Percentiles rank a stretch among this genome's conserved stretches.
These are phyloP conservation scores for Nepenthes alata DNA, from an alignment of 179 eudicot genomes.

Conservation along the genomic window DNA sequence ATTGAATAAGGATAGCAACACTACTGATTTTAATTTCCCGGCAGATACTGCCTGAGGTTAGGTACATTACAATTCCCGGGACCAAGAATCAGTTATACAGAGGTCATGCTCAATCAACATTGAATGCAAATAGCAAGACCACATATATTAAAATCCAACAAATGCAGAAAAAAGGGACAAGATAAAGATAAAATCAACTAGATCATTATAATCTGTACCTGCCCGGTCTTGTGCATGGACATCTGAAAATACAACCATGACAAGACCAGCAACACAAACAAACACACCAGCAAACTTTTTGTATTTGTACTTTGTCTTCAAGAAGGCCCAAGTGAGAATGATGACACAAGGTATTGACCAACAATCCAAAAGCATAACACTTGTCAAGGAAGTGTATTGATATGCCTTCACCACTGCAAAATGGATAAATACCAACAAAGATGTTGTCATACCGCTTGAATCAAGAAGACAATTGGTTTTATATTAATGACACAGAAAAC, in stretches of 20 bases:
- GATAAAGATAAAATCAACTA: background rate
- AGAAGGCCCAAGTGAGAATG: conserved; percentile 61
- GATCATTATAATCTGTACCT: conserved; percentile 20
- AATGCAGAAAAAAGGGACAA: conserved; percentile 3
- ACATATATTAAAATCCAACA: background rate
- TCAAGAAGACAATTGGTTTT: background rate
- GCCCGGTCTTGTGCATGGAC: conserved; percentile 55
- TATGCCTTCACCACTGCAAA: conserved; percentile 77
- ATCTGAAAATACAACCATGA: conserved; percentile 60
- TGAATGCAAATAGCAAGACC: background rate
- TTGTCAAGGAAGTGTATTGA: conserved; percentile 71
- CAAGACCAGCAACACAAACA: conserved; percentile 63
- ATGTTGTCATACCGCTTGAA: background rate
- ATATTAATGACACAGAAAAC: background rate
- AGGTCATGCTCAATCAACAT: background rate
- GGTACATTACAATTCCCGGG: too few species aligned
- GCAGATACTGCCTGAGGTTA: too few species aligned
- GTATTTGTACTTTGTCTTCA: conserved; percentile 61
- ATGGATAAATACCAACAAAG: background rate
- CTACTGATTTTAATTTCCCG: too few species aligned
- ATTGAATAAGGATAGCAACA: too few species aligned
- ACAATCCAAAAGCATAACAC: conserved; percentile 85
- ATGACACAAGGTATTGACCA: conserved; percentile 80
- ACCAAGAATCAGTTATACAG: too few species aligned
- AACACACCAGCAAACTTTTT: conserved; percentile 49